Evolutionary conservation across 495 filamentous ascomycete species (phyloP).

Genomic region (Sabuloglossum arenarium): DNA sequence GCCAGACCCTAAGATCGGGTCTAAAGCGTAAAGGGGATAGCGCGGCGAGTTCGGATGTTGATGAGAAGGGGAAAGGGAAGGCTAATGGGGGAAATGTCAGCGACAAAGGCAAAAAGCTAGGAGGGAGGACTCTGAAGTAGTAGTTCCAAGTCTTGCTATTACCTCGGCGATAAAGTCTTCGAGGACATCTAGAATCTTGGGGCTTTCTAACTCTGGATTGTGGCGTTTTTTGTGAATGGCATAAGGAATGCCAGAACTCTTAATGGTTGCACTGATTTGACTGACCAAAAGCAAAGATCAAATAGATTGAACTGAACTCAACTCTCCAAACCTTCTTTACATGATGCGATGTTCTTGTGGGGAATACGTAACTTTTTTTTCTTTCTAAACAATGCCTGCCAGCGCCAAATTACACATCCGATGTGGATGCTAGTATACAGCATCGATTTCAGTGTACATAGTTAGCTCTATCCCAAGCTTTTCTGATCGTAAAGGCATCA

Average conservation of each 20-base stretch:
- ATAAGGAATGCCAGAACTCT: background rate
- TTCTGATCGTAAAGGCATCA: background rate
- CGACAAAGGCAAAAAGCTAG: background rate
- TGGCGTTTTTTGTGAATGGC: background rate
- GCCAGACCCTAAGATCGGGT: conserved; percentile 60
- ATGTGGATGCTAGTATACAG: no score
- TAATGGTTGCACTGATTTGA: no score
- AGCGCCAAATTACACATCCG: no score
- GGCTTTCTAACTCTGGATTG: background rate
- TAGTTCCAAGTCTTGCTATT: background rate
- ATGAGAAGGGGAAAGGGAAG: conserved; percentile 3
- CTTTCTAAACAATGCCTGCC: no score
- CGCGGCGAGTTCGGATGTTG: conserved; percentile 2
- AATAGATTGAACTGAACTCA: no score
- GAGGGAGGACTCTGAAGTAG: background rate
- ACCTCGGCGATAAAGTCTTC: background rate
- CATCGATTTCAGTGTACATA: background rate
- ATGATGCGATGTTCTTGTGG: no score
- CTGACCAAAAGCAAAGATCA: no score
- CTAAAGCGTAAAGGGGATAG: conserved; percentile 29
- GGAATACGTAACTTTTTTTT: no score
- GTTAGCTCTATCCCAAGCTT: background rate
- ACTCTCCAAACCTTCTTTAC: no score
- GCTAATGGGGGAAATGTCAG: background rate
- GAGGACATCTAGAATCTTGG: background rate